phyloP scores from a whole-genome alignment of 2,329 filamentous ascomycete genomes.

The Colletotrichum sp. region DNA sequence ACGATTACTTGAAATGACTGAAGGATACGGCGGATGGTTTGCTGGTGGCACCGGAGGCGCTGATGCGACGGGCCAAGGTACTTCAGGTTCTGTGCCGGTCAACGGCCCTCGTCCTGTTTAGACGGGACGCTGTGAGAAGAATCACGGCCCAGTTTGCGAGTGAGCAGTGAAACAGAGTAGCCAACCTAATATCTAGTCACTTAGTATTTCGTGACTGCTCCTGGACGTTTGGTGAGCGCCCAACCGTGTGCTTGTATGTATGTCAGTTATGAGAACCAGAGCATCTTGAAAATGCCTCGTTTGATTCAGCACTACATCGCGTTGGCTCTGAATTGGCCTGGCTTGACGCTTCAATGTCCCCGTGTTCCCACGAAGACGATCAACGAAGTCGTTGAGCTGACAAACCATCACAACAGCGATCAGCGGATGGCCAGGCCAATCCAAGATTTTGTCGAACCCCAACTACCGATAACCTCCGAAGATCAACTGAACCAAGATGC shows the following conservation, averaged over 20 bases:
- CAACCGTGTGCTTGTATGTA: neutral
- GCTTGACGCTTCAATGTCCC: neutral
- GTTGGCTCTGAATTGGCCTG: neutral
- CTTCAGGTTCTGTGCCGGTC: neutral
- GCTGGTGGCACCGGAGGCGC: neutral
- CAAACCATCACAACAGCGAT: neutral
- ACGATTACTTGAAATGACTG: neutral
- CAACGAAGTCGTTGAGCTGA: neutral
- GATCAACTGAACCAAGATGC: constrained; percentile 9
- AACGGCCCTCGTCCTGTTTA: neutral
- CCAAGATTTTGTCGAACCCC: neutral
- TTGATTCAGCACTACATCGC: neutral
- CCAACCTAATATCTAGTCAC: neutral
- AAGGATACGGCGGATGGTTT: neutral
- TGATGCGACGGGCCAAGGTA: neutral
- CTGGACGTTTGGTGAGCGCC: too few relatives aligned
- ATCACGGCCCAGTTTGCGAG: neutral
- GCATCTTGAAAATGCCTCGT: neutral
- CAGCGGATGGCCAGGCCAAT: constrained; percentile 9
- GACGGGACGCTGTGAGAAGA: neutral
- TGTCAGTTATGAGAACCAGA: neutral
- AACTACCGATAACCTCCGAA: constrained; percentile 20
- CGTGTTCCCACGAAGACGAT: neutral
- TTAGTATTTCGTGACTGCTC: neutral
- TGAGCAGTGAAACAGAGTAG: neutral